These are phyloP conservation scores for Colletotrichum phormii DNA, from an alignment of 2,329 filamentous ascomycete species.

Conservation along the genomic window DNA sequence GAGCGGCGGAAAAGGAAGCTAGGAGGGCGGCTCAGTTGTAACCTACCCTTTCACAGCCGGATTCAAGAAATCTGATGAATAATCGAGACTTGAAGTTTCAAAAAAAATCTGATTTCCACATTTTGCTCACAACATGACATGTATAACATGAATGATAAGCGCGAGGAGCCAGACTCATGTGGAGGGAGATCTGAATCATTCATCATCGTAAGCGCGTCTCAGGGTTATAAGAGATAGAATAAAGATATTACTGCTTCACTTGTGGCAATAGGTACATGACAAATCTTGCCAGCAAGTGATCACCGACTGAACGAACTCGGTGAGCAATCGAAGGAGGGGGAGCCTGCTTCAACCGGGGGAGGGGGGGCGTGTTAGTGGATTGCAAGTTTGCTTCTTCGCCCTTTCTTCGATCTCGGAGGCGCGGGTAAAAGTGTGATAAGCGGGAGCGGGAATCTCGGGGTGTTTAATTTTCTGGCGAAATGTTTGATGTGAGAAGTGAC, in stretches of 20 bases:
- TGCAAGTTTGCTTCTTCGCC: not conserved
- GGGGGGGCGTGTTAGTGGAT: too few species aligned
- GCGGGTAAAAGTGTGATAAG: not conserved
- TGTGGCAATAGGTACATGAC: too few species aligned
- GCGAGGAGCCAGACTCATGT: not conserved
- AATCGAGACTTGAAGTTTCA: not conserved
- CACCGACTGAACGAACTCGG: not conserved
- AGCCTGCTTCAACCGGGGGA: too few species aligned
- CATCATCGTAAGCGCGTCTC: not conserved
- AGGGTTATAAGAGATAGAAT: not conserved
- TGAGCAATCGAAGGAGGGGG: not conserved
- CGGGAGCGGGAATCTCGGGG: slow-evolving; percentile 14
- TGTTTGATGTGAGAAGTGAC: slow-evolving; percentile 17
- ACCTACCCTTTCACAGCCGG: not conserved
- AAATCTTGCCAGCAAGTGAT: too few species aligned
- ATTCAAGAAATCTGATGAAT: not conserved
- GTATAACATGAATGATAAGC: too few species aligned
- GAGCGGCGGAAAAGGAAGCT: not conserved
- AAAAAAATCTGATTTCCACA: not conserved
- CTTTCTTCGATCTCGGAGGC: not conserved
- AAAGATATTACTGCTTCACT: not conserved
- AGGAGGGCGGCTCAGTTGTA: not conserved
- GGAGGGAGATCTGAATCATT: not conserved
- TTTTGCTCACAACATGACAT: not conserved
- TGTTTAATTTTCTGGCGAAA: too few species aligned